Evolutionary conservation across 768 basidiomycete species (phyloP).

Genomic region (Agaricus subrufescens): DNA sequence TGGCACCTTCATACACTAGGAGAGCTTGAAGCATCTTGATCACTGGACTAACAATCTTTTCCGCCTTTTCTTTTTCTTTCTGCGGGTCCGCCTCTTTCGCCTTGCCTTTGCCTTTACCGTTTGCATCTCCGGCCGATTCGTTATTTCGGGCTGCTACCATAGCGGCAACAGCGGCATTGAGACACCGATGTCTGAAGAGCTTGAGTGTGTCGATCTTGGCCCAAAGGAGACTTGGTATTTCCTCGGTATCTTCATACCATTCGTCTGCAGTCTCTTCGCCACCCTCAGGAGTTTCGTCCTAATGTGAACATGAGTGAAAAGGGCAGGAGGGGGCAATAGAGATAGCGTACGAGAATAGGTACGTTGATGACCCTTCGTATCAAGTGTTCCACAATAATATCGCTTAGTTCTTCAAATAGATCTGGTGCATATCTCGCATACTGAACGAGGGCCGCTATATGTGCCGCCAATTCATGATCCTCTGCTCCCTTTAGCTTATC

Average conservation of each 20-base stretch:
- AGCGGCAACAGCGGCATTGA: constrained; percentile 22
- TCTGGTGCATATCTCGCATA: constrained; percentile 63
- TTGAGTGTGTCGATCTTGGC: constrained; percentile 79
- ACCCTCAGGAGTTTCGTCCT: constrained; percentile 58
- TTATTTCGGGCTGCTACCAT: neutral
- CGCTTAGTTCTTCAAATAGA: constrained; percentile 76
- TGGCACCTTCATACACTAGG: constrained; percentile 64
- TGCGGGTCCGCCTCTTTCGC: neutral
- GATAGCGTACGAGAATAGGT: constrained; percentile 39
- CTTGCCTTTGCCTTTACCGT: neutral
- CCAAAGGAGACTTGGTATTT: constrained; percentile 50
- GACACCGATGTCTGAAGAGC: constrained; percentile 74
- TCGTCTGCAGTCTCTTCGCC: constrained; percentile 40
- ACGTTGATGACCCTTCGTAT: constrained; percentile 67
- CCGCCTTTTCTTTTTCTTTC: constrained; percentile 37
- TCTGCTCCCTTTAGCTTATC: constrained; percentile 42
- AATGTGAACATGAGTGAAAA: neutral
- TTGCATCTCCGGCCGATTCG: neutral
- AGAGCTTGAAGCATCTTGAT: constrained; percentile 71
- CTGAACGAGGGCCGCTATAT: constrained; percentile 70
- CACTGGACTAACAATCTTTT: constrained; percentile 69
- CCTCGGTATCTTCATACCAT: constrained; percentile 65
- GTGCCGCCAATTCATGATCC: constrained; percentile 50
- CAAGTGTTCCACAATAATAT: constrained; percentile 66
- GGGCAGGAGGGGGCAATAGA: neutral